phyloP scores from a whole-genome alignment of 2,329 filamentous ascomycete species.

The Fusarium tupiense region DNA sequence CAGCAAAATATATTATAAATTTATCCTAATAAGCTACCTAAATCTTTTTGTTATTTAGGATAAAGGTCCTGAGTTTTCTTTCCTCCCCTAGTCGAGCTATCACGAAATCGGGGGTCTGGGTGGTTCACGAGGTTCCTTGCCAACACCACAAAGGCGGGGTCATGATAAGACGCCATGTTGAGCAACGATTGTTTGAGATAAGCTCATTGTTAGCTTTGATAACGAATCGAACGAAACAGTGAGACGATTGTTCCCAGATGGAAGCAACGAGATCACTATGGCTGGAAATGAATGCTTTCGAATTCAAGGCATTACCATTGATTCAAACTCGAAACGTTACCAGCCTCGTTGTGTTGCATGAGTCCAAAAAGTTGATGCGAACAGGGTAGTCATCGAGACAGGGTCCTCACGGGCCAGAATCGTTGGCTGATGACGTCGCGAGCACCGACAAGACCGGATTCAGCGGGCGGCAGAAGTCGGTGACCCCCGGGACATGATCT shows the following conservation, averaged over 20 bases:
- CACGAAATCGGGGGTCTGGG: neutral
- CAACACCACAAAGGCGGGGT: slow-evolving; percentile 29
- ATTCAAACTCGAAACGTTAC: neutral
- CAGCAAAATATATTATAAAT: too few relatives aligned
- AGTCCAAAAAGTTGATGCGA: slow-evolving; percentile 18
- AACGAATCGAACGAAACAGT: neutral
- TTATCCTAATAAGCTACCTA: too few relatives aligned
- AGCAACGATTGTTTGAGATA: slow-evolving; percentile 5
- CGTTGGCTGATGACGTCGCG: slow-evolving; percentile 40
- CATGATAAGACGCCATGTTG: slow-evolving; percentile 24
- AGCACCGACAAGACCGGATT: slow-evolving; percentile 20
- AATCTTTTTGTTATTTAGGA: too few relatives aligned
- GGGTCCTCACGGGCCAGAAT: slow-evolving; percentile 30
- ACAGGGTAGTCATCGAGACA: slow-evolving; percentile 18
- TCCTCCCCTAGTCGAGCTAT: neutral
- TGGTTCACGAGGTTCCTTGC: slow-evolving; percentile 2
- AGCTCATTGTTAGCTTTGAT: slow-evolving; percentile 1
- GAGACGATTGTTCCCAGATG: neutral
- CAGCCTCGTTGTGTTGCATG: slow-evolving; percentile 7
- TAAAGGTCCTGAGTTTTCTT: too few relatives aligned
- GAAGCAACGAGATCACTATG: neutral
- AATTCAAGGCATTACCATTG: neutral
- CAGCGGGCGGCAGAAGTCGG: slow-evolving; percentile 32
- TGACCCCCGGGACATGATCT: slow-evolving; percentile 21
- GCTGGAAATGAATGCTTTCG: neutral